phyloP scores from a whole-genome alignment of 2,329 filamentous ascomycete species.

The Neonectria hederae region DNA sequence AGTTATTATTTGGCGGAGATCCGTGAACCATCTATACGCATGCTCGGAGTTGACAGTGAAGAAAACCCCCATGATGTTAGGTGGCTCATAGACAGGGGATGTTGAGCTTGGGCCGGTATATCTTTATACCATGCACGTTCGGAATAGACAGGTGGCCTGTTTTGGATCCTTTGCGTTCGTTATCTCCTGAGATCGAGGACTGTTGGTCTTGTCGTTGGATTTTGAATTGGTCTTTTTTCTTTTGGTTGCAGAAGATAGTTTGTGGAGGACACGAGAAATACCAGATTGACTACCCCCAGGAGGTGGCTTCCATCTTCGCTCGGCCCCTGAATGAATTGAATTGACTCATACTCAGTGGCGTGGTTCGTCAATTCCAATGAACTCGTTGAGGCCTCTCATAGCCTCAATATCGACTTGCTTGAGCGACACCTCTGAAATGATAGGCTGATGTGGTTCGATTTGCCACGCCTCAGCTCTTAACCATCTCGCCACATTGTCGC shows the following conservation, averaged over 20 bases:
- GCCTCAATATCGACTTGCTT: not conserved
- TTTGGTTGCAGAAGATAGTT: not conserved
- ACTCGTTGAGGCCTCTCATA: not conserved
- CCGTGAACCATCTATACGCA: not conserved
- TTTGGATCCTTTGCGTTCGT: not conserved
- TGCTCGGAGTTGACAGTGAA: not conserved
- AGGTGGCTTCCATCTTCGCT: not conserved
- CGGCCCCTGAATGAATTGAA: not conserved
- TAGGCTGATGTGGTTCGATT: not conserved
- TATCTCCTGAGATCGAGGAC: not conserved
- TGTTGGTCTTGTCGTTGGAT: not conserved
- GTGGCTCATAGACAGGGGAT: not conserved
- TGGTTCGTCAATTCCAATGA: not conserved
- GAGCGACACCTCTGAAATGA: not conserved
- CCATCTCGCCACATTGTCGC: not conserved
- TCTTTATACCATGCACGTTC: no score
- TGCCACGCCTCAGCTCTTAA: not conserved
- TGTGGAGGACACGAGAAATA: not conserved
- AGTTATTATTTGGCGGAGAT: not conserved
- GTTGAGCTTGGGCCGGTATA: not conserved
- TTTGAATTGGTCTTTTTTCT: not conserved
- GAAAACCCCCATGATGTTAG: not conserved
- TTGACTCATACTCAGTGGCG: not conserved
- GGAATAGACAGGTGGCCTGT: not conserved
- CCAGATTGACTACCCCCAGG: not conserved